These are phyloP conservation scores for Eucalyptus brandiana DNA, from an alignment of 345 rosid genomes.

Conservation along the genomic window DNA sequence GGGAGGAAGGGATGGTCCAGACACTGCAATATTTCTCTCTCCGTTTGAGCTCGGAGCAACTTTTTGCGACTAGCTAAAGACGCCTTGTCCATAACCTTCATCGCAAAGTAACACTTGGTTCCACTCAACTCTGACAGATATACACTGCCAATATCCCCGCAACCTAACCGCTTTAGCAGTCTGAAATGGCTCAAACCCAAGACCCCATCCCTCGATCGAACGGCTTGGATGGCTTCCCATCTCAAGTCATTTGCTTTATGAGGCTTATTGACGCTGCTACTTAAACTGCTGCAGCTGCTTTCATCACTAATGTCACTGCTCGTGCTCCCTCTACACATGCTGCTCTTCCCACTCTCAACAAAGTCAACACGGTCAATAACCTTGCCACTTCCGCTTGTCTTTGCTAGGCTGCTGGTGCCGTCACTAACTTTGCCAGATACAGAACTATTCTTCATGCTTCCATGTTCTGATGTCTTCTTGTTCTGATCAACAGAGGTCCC, in stretches of 20 bases:
- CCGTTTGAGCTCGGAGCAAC: conserved; percentile 90
- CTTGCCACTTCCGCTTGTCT: background rate
- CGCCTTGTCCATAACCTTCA: conserved; percentile 96
- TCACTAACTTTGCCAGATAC: conserved; percentile 73
- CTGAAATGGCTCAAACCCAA: conserved; percentile 81
- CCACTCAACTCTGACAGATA: conserved; percentile 86
- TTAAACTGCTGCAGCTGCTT: conserved; percentile 88
- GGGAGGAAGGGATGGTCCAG: conserved; percentile 94
- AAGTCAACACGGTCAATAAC: conserved; percentile 10
- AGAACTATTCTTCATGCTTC: conserved; percentile 67
- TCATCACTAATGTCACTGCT: conserved; percentile 90
- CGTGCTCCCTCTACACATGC: conserved; percentile 88
- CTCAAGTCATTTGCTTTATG: conserved; percentile 86
- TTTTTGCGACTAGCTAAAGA: conserved; percentile 84
- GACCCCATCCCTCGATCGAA: conserved; percentile 56
- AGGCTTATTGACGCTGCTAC: conserved; percentile 72
- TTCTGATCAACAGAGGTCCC: conserved; percentile 35
- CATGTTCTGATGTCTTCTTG: conserved; percentile 50
- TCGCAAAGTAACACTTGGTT: conserved; percentile 80
- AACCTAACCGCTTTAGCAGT: conserved; percentile 81
- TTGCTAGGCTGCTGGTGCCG: conserved; percentile 7
- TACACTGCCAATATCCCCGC: conserved; percentile 92
- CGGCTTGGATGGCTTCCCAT: conserved; percentile 93
- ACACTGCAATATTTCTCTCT: conserved; percentile 84
- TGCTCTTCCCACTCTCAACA: conserved; percentile 73